These are phyloP conservation scores for Lepraria neglecta DNA, from an alignment of 495 filamentous ascomycete genomes.

Conservation along the genomic window DNA sequence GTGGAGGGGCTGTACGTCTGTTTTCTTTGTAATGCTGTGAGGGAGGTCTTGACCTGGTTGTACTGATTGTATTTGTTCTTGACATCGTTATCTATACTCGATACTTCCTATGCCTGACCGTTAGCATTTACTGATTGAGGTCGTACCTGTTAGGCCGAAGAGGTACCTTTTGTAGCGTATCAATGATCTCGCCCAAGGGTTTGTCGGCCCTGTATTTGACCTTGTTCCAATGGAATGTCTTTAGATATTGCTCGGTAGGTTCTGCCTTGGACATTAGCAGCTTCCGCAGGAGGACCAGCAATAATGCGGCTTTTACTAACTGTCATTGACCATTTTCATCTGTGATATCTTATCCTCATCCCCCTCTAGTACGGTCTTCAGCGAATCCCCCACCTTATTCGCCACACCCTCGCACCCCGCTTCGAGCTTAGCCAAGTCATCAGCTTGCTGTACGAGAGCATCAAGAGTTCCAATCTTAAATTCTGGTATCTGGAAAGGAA, in stretches of 20 bases:
- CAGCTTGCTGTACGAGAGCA: constrained; percentile 91
- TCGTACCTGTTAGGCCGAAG: neutral
- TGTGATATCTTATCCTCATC: constrained; percentile 75
- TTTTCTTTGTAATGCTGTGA: constrained; percentile 72
- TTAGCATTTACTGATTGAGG: neutral
- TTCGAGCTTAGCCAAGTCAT: constrained; percentile 87
- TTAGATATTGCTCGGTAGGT: constrained; percentile 87
- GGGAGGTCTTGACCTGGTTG: constrained; percentile 76
- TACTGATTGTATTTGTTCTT: constrained; percentile 89
- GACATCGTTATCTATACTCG: constrained; percentile 87
- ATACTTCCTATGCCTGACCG: constrained; percentile 56
- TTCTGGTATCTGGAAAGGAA: constrained; percentile 75
- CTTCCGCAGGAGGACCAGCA: neutral
- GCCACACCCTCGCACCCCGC: constrained; percentile 73
- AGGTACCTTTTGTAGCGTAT: constrained; percentile 73
- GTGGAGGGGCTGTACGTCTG: constrained; percentile 57
- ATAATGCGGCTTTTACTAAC: constrained; percentile 46
- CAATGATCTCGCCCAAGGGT: constrained; percentile 75
- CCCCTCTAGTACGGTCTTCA: constrained; percentile 71
- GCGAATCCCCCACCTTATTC: constrained; percentile 77
- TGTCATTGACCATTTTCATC: constrained; percentile 94
- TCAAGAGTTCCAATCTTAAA: constrained; percentile 98
- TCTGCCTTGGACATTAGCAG: constrained; percentile 45
- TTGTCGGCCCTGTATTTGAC: constrained; percentile 92
- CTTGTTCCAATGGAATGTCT: constrained; percentile 89